Percentiles rank a stretch among this genome's conserved stretches.
Evolutionary conservation across 2,329 filamentous ascomycete genomes (phyloP).

Genomic region (Fusarium papillatum): DNA sequence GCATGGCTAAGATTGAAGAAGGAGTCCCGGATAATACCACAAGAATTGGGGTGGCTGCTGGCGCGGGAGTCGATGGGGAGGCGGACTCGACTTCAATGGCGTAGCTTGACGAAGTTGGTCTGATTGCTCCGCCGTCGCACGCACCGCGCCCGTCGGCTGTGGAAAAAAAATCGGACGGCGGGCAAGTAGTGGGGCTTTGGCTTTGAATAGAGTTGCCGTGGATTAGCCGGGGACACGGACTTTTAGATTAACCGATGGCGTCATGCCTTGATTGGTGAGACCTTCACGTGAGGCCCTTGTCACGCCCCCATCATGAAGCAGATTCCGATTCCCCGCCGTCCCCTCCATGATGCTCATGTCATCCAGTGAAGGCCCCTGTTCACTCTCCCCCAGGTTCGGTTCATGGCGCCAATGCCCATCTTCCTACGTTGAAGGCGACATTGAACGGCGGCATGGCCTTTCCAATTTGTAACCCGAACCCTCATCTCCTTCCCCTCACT

Average conservation of each 20-base stretch:
- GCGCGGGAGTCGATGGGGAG: slow-evolving; percentile 23
- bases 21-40: slow-evolving; percentile 6
- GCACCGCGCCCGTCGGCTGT: slow-evolving; percentile 28
- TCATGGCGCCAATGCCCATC: slow-evolving; percentile 2
- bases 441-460: not conserved
- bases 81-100: slow-evolving; percentile 36
- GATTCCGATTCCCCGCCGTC: slow-evolving; percentile 8
- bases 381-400: not conserved
- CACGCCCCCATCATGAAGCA: slow-evolving; percentile 21
- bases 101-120: slow-evolving; percentile 41
- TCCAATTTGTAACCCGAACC: not conserved
- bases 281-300: slow-evolving; percentile 5
- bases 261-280: slow-evolving; percentile 28
- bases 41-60: slow-evolving; percentile 2
- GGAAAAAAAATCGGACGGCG: slow-evolving; percentile 45
- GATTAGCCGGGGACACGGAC: slow-evolving; percentile 40
- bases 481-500: not conserved
- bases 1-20: slow-evolving; percentile 52
- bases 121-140: slow-evolving; percentile 45
- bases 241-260: slow-evolving; percentile 41
- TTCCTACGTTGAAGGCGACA: not conserved
- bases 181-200: slow-evolving; percentile 23
- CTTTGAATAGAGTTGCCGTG: slow-evolving; percentile 1
- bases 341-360: slow-evolving; percentile 17
- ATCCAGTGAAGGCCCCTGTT: slow-evolving; percentile 5